Conservation (phyloP, 371 early-diverging fungal species). For the Coemansia linderi region DNA sequence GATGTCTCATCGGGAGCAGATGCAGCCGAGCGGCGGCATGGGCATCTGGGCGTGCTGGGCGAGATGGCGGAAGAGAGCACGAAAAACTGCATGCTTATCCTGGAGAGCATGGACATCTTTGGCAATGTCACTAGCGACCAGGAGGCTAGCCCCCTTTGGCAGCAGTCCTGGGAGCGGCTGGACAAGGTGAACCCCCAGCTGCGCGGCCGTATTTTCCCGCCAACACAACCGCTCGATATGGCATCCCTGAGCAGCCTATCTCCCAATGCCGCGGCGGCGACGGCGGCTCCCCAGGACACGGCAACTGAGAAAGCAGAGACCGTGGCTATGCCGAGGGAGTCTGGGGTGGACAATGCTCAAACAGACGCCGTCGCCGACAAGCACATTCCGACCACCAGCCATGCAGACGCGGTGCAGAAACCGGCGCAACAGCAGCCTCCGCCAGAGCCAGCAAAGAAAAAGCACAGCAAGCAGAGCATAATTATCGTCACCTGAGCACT, state of each 20-base stretch:
- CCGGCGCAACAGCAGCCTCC: slow-evolving; percentile 7
- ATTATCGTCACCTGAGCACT: slow-evolving; percentile 35
- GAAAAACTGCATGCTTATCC: slow-evolving; percentile 53
- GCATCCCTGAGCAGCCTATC: background rate
- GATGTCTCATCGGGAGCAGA: background rate
- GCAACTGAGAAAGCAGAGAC: background rate
- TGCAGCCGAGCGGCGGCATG: background rate
- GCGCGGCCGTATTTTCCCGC: slow-evolving; percentile 34
- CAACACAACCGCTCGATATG: background rate
- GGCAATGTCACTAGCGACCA: slow-evolving; percentile 23
- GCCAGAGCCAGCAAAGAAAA: slow-evolving; percentile 26
- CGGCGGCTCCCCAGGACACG: background rate
- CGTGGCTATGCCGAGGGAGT: background rate
- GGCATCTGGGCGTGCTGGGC: slow-evolving; percentile 46
- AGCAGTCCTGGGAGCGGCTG: slow-evolving; percentile 38
- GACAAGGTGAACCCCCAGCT: slow-evolving; percentile 45
- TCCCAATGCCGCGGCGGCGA: background rate
- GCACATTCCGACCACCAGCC: slow-evolving; percentile 3
- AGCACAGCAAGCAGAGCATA: slow-evolving; percentile 36
- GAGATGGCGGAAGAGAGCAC: slow-evolving; percentile 56
- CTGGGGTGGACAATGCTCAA: background rate
- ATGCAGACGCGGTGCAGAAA: slow-evolving; percentile 13
- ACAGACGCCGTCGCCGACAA: background rate
- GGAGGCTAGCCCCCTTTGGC: slow-evolving; percentile 28
- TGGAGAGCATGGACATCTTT: slow-evolving; percentile 51